Percentiles rank a stretch among this genome's conserved stretches.
Conservation (phyloP, 495 filamentous ascomycete species). For the Tuber indicum region DNA sequence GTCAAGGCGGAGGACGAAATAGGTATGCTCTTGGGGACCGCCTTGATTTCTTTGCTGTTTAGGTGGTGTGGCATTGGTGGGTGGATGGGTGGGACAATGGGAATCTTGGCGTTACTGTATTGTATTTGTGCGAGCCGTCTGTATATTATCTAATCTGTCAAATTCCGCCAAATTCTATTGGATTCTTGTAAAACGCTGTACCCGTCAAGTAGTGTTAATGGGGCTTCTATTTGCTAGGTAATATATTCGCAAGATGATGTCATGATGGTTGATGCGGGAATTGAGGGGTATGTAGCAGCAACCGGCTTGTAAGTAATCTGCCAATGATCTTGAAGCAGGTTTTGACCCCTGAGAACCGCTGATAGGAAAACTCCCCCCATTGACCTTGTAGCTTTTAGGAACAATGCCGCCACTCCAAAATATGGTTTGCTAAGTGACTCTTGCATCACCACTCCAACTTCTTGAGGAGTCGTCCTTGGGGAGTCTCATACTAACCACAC, state of each 20-base stretch:
- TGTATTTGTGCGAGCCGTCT: not conserved
- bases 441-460: not conserved
- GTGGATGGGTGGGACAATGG: not conserved
- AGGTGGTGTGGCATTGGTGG: not conserved
- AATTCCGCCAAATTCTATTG: not conserved
- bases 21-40: not conserved
- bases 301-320: not conserved
- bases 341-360: not conserved
- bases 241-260: not conserved
- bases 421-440: not conserved
- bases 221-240: not conserved
- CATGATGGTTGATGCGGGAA: not conserved
- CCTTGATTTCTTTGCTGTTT: not conserved
- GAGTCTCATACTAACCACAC: not conserved
- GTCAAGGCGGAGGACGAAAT: constrained; percentile 23
- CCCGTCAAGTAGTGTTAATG: not conserved
- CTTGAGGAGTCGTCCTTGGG: not conserved
- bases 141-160: not conserved
- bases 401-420: not conserved
- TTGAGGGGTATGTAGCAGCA: not conserved
- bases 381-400: not conserved
- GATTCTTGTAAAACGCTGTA: not conserved
- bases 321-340: not conserved
- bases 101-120: not conserved
- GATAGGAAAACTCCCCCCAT: not conserved